These are phyloP conservation scores for Atkinsonella hypoxylon DNA, from an alignment of 2,329 filamentous ascomycete genomes.

Conservation along the genomic window DNA sequence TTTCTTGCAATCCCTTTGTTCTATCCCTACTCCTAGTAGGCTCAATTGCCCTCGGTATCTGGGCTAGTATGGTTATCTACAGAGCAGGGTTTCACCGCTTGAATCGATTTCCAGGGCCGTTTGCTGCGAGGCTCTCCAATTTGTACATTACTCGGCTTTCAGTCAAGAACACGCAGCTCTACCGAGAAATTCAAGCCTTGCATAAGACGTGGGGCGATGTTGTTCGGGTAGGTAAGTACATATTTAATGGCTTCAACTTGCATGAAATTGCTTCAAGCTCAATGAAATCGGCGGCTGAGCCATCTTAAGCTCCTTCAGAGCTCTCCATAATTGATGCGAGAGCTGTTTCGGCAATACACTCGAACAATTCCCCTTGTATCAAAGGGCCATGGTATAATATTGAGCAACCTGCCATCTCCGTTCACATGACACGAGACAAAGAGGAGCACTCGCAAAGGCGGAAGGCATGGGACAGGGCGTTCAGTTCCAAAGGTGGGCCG, in stretches of 20 bases:
- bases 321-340: background rate
- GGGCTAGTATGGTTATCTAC: slow-evolving; percentile 4
- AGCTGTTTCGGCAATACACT: background rate
- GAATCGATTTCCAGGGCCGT: slow-evolving; percentile 1
- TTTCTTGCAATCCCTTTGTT: background rate
- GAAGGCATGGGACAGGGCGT: slow-evolving; percentile 1
- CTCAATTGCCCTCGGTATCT: background rate
- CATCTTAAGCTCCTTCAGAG: background rate
- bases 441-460: background rate
- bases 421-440: background rate
- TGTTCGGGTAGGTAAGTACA: slow-evolving; percentile 4
- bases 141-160: slow-evolving; percentile 1
- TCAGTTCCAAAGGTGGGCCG: slow-evolving; percentile 1
- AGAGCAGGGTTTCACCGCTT: slow-evolving; percentile 4
- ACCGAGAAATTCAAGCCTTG: background rate
- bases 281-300: background rate
- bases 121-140: slow-evolving; percentile 2
- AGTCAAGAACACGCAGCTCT: background rate
- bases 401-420: background rate
- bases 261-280: background rate
- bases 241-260: background rate
- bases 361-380: background rate
- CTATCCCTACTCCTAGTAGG: no score
- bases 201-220: slow-evolving; percentile 3
- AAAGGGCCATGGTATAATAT: background rate